A percentile compares a stretch with the other conserved stretches of the same genome.
These are phyloP conservation scores for Nepenthes alata DNA, from an alignment of 179 eudicot genomes.

Conservation along the genomic window DNA sequence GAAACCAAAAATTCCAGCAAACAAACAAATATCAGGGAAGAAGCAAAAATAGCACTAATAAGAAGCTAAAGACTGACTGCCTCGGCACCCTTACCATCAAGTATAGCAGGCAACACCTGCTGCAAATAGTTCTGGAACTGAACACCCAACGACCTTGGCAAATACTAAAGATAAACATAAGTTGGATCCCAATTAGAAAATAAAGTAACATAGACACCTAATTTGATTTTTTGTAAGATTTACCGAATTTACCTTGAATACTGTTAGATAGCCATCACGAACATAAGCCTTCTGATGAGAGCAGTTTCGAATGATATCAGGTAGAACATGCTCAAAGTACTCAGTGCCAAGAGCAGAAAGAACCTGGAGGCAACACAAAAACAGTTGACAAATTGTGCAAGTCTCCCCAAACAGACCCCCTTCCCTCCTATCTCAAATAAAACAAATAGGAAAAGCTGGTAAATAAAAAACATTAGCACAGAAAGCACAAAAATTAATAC, in stretches of 20 bases:
- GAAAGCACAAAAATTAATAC: no score
- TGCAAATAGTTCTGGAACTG: slow-evolving; percentile 91
- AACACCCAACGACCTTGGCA: slow-evolving; percentile 85
- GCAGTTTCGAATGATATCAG: slow-evolving; percentile 77
- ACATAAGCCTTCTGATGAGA: slow-evolving; percentile 92
- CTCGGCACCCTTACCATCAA: slow-evolving; percentile 60
- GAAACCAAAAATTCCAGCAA: background rate
- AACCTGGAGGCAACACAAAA: slow-evolving; percentile 30
- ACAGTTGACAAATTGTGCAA: background rate
- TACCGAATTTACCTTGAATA: slow-evolving; percentile 55
- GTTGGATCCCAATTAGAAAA: slow-evolving; percentile 2
- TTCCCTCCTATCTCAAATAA: no score
- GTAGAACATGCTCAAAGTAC: slow-evolving; percentile 79
- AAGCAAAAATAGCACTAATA: background rate
- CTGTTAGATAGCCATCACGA: slow-evolving; percentile 87
- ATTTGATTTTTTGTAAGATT: no score
- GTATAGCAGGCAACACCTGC: slow-evolving; percentile 86
- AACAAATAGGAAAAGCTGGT: no score
- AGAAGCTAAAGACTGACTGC: background rate
- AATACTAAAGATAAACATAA: slow-evolving; percentile 38
- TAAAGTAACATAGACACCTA: background rate
- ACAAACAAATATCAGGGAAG: background rate
- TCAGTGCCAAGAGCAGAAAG: slow-evolving; percentile 84
- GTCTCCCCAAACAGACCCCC: no score
- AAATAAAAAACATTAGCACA: no score